phyloP scores from a whole-genome alignment of 192 early-diverging fungal species.

The Funneliformis geosporum region DNA sequence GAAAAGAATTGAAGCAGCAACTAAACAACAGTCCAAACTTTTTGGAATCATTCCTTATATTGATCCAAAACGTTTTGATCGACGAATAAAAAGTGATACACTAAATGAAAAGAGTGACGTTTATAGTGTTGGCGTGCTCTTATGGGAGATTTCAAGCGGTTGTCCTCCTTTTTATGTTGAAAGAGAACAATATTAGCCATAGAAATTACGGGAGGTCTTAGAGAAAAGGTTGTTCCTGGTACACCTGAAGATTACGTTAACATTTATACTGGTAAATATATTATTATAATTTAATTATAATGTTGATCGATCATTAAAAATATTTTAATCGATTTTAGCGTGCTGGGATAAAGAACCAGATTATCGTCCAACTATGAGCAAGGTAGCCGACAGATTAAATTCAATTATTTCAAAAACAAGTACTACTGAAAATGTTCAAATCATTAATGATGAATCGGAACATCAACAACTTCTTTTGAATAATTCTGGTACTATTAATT shows the following conservation, averaged over 20 bases:
- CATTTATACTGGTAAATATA: neutral
- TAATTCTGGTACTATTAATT: too few species aligned
- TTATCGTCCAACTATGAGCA: neutral
- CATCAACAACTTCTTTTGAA: too few species aligned
- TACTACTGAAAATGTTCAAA: too few species aligned
- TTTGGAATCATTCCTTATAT: neutral
- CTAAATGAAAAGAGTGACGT: neutral
- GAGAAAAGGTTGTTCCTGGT: neutral
- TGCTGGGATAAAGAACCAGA: neutral
- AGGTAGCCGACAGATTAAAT: neutral
- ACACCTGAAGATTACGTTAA: neutral
- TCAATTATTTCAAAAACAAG: neutral
- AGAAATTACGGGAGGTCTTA: neutral
- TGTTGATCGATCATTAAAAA: neutral
- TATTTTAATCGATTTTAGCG: neutral
- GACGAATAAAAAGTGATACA: neutral
- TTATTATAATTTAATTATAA: neutral
- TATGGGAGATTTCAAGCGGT: neutral
- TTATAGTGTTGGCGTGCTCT: neutral
- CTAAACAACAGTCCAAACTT: too few species aligned
- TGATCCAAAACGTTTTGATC: neutral
- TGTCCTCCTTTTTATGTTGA: neutral
- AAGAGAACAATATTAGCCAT: neutral
- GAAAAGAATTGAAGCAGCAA: too few species aligned
- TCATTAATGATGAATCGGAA: too few species aligned